Evolutionary conservation across 805 yeast species (phyloP).

Genomic region (Candida montana): DNA sequence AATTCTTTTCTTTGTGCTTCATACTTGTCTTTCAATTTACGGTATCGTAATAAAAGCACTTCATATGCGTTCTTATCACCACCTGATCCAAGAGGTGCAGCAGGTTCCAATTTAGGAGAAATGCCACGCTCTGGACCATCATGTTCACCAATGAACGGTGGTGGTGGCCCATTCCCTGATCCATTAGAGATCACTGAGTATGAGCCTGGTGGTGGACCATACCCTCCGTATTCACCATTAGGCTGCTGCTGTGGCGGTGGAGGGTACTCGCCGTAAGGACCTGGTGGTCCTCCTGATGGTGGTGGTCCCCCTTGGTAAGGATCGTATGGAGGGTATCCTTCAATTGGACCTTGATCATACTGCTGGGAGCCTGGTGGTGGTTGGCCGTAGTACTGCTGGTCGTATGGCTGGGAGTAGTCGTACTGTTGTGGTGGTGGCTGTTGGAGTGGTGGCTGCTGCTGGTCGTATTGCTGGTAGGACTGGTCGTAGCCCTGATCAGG

Average conservation of each 20-base stretch:
- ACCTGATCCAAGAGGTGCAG: no score
- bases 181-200: no score
- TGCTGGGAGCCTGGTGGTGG: neutral
- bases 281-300: neutral
- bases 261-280: no score
- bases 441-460: neutral
- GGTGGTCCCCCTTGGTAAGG: no score
- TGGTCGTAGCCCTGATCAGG: neutral
- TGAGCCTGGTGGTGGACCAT: neutral
- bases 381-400: no score
- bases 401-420: neutral
- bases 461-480: neutral
- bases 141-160: no score
- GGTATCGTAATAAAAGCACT: neutral
- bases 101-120: no score
- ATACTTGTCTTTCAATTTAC: constrained; percentile 3
- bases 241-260: no score
- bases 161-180: no score
- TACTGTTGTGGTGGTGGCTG: neutral
- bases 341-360: constrained; percentile 1
- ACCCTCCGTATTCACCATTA: no score
- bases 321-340: no score
- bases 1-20: neutral
- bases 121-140: no score
- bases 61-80: neutral